These are phyloP conservation scores for Sphaerosporella brunnea DNA, from an alignment of 495 filamentous ascomycete genomes.

Conservation along the genomic window DNA sequence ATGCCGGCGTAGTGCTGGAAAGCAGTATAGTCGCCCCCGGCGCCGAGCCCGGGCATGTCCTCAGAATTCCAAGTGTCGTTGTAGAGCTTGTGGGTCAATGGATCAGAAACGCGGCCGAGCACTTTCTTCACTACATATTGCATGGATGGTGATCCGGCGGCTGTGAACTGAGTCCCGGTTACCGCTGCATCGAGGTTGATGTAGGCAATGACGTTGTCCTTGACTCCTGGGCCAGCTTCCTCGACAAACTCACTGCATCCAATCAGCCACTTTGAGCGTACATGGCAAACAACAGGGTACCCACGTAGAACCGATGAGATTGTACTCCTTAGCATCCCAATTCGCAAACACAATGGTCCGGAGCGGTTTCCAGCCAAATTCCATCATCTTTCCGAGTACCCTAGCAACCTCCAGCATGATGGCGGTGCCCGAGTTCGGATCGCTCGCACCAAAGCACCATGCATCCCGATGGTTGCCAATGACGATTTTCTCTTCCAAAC, in stretches of 20 bases:
- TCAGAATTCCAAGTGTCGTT: constrained; percentile 52
- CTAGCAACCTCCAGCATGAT: constrained; percentile 74
- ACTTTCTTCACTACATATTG: constrained; percentile 50
- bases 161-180: constrained; percentile 52
- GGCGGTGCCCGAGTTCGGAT: constrained; percentile 78
- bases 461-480: constrained; percentile 89
- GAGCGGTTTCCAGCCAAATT: constrained; percentile 70
- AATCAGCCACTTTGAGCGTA: background rate
- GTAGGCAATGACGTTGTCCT: constrained; percentile 54
- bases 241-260: constrained; percentile 61
- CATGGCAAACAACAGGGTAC: constrained; percentile 3
- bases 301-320: constrained; percentile 71
- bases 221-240: constrained; percentile 27
- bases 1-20: constrained; percentile 91
- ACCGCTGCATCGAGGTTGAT: constrained; percentile 85
- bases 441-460: constrained; percentile 74
- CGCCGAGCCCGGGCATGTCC: constrained; percentile 46
- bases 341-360: constrained; percentile 86
- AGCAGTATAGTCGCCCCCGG: constrained; percentile 73
- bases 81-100: constrained; percentile 49
- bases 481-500: constrained; percentile 67
- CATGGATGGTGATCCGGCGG: constrained; percentile 62
- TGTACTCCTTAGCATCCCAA: constrained; percentile 90
- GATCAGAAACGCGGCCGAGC: constrained; percentile 56
- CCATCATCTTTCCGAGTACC: constrained; percentile 59